A percentile compares a stretch with the other conserved stretches of the same genome.
phyloP scores from a whole-genome alignment of 257 asterid genomes.

The Craterostigma plantagineum region DNA sequence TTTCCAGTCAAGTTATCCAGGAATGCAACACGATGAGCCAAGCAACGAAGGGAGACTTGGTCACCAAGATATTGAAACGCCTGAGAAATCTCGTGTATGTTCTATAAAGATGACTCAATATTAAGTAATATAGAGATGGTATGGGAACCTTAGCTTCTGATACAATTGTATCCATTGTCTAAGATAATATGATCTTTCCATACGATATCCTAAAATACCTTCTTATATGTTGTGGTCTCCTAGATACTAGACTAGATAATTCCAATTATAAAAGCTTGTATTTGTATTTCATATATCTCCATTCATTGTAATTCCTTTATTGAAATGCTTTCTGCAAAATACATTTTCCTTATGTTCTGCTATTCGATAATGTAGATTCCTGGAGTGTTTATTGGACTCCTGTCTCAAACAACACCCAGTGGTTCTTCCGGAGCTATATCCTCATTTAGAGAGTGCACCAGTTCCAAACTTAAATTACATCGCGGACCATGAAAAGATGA shows the following conservation, averaged over 20 bases:
- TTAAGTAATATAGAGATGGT: background rate
- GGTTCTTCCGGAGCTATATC: constrained; percentile 55
- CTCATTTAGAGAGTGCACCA: constrained; percentile 24
- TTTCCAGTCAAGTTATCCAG: constrained; percentile 50
- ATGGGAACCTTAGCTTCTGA: constrained; percentile 2
- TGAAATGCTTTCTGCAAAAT: too few relatives aligned
- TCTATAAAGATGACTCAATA: constrained; percentile 4
- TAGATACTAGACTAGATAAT: too few relatives aligned
- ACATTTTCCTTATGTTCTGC: too few relatives aligned
- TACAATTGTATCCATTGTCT: background rate
- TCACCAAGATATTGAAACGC: constrained; percentile 50
- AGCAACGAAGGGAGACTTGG: constrained; percentile 47
- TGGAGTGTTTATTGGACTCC: constrained; percentile 54
- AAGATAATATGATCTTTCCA: too few relatives aligned
- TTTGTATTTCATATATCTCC: too few relatives aligned
- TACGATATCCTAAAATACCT: too few relatives aligned
- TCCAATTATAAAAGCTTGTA: too few relatives aligned
- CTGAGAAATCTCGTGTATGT: constrained; percentile 76
- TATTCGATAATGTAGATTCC: constrained; percentile 29
- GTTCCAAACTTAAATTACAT: constrained; percentile 20
- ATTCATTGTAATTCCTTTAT: too few relatives aligned
- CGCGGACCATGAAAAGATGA: constrained; percentile 35
- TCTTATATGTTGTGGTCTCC: too few relatives aligned
- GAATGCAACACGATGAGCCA: constrained; percentile 39
- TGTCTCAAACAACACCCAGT: constrained; percentile 34